Evolutionary conservation across 179 eudicot genomes (phyloP), one percentile per base, ranked within the genome.

Genomic region (Monotropa hypopitys): DNA sequence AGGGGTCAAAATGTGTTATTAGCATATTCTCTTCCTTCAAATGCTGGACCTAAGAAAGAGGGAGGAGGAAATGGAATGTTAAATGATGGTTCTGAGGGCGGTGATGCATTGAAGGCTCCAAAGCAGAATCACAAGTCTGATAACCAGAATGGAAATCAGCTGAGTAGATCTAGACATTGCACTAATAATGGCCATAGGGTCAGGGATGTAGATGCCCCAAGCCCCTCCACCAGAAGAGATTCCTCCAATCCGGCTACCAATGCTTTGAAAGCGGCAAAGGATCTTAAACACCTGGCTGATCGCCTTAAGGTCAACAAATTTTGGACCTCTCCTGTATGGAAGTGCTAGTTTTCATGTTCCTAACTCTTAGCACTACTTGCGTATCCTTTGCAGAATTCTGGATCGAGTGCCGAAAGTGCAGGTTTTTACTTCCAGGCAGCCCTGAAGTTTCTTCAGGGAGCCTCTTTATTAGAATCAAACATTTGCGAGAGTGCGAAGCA

Each of bases 261-360:
- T 88, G 96, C 91, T 75, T 50, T 91, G 23, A 95, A 95, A 84
- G 98, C 93, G 82, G 99, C 98, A 18, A 93, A 78, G 80, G 87
- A 81, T 85, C 91, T 95, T 57, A 95, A 95, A 84, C 98, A 91
- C 85, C 84, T 90, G 79, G 99, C 99, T 73, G 99, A 95, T 85
- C 97, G 99, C 66, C 80, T 84, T 28, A 95, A 95, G 99, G 99
- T 95, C 70, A 35, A 53, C 73, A 30, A 62, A 50, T 65, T 13
- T 80, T 80, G 4, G 68, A 26, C 62, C 35, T 67, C 71, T 71
- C 66, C 68, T 18, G 56, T 15, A 66, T 78, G 80, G 49, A 32
- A 13, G 26, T 67, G 3, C 21, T 59, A 51, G 35, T 73, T 11
- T 47, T 83, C 51, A 32, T 38, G 15, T 23, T 74, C 75, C 72